phyloP scores from a whole-genome alignment of 1,139 yeast genomes.

The Zygosaccharomyces sapae region DNA sequence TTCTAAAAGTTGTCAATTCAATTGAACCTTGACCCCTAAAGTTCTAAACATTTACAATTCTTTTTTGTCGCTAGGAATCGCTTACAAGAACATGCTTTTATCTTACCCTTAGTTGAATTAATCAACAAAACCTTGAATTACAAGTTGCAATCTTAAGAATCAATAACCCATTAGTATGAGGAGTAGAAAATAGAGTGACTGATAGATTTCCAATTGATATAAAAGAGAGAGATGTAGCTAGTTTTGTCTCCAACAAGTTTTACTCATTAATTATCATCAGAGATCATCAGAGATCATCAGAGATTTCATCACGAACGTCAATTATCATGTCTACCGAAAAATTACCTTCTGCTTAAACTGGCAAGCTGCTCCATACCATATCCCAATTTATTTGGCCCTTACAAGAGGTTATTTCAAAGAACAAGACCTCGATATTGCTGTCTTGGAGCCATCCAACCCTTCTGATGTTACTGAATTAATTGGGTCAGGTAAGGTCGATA shows the following conservation, averaged over 20 bases:
- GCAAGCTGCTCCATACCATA: constrained; percentile 57
- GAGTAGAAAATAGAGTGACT: too few species aligned
- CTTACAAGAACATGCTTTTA: constrained; percentile 1
- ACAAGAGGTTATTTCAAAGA: constrained; percentile 50
- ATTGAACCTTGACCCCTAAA: neutral
- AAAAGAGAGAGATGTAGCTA: too few species aligned
- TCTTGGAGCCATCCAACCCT: constrained; percentile 55
- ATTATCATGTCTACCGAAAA: constrained; percentile 41
- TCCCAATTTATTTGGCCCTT: constrained; percentile 50
- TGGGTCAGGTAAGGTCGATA: constrained; percentile 54
- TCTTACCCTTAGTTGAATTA: constrained; percentile 1
- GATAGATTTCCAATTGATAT: too few species aligned
- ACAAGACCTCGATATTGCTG: constrained; percentile 49
- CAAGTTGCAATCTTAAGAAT: constrained; percentile 5
- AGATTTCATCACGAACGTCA: too few species aligned
- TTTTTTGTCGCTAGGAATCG: neutral
- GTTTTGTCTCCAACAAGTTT: too few species aligned
- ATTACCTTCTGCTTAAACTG: constrained; percentile 53
- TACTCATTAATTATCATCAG: too few species aligned
- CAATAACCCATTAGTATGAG: too few species aligned
- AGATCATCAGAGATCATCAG: too few species aligned
- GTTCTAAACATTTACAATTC: neutral
- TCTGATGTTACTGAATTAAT: constrained; percentile 56
- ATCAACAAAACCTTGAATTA: neutral
- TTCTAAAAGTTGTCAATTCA: neutral